phyloP scores from a whole-genome alignment of 306 rosid species.

The Rosa persica region DNA sequence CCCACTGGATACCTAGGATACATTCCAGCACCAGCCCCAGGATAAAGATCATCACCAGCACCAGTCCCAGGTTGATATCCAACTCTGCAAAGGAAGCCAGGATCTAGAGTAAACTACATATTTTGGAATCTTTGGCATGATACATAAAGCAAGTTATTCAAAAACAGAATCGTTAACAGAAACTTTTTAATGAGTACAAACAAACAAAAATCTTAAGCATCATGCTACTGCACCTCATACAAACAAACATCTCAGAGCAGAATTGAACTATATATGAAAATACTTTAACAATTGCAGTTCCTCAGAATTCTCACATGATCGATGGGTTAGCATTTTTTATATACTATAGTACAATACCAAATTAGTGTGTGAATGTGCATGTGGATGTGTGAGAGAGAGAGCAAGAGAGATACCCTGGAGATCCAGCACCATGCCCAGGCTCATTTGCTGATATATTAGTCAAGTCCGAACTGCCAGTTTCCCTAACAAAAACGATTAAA shows the following conservation, averaged over 20 bases:
- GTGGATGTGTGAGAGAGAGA: not conserved
- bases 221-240: not conserved
- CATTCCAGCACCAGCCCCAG: not conserved
- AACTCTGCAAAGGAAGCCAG: constrained; percentile 42
- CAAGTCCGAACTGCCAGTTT: constrained; percentile 46
- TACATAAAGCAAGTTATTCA: not conserved
- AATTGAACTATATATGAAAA: not conserved
- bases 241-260: not conserved
- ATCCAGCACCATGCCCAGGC: constrained; percentile 35
- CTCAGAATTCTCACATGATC: not conserved
- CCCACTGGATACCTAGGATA: not conserved
- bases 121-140: not conserved
- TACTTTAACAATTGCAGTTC: not conserved
- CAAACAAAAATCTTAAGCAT: not conserved
- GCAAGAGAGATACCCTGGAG: constrained; percentile 39
- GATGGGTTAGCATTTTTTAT: not conserved
- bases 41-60: not conserved
- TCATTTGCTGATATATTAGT: constrained; percentile 40
- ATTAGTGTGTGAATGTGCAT: not conserved
- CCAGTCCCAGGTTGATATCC: constrained; percentile 43
- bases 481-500: constrained; percentile 12
- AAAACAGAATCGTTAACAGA: not conserved
- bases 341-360: not conserved
- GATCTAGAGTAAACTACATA: constrained; percentile 20
- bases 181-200: not conserved